Percentiles rank a stretch among this genome's conserved stretches.
These are phyloP conservation scores for Sphagnum tenellum DNA, from an alignment of 225 moss, liverwort and hornwort species.

Conservation along the genomic window DNA sequence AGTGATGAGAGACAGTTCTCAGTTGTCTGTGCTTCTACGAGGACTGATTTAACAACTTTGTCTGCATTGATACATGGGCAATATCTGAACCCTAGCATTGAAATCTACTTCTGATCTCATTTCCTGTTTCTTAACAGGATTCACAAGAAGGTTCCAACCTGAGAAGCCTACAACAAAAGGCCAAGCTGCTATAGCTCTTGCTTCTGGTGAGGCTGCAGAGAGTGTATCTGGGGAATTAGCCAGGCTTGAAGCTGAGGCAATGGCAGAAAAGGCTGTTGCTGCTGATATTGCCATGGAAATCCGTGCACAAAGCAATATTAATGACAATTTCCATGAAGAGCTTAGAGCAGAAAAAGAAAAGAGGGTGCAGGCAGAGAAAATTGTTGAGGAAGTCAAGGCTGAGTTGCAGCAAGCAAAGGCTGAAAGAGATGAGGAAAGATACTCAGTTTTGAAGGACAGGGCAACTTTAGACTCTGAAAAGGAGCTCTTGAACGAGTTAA, in stretches of 20 bases:
- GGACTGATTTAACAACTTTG: too few species aligned
- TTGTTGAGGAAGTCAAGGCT: slow-evolving; percentile 34
- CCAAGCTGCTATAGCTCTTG: slow-evolving; percentile 69
- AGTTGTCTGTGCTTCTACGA: too few species aligned
- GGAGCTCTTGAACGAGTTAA: slow-evolving; percentile 48
- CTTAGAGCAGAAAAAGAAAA: slow-evolving; percentile 60
- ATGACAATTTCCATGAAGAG: slow-evolving; percentile 68
- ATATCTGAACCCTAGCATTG: too few species aligned
- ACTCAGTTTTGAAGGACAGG: slow-evolving; percentile 42
- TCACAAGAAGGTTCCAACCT: slow-evolving; percentile 70
- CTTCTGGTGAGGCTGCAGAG: slow-evolving; percentile 58
- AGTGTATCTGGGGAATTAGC: slow-evolving; percentile 55
- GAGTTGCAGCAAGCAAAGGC: slow-evolving; percentile 44
- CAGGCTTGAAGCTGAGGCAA: slow-evolving; percentile 57
- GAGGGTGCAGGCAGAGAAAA: slow-evolving; percentile 50
- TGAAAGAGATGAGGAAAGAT: slow-evolving; percentile 58
- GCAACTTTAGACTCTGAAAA: slow-evolving; percentile 61
- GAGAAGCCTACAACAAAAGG: slow-evolving; percentile 63
- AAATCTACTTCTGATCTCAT: too few species aligned
- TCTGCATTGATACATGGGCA: too few species aligned
- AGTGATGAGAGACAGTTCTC: too few species aligned
- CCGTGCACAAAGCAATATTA: slow-evolving; percentile 66
- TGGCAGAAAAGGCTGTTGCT: slow-evolving; percentile 58
- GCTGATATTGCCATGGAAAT: slow-evolving; percentile 79
- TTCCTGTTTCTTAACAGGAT: slow-evolving; percentile 14